Evolutionary conservation across 2,329 filamentous ascomycete species (phyloP), one percentile per base, ranked within the genome.

Genomic region (Colletotrichum lini): DNA sequence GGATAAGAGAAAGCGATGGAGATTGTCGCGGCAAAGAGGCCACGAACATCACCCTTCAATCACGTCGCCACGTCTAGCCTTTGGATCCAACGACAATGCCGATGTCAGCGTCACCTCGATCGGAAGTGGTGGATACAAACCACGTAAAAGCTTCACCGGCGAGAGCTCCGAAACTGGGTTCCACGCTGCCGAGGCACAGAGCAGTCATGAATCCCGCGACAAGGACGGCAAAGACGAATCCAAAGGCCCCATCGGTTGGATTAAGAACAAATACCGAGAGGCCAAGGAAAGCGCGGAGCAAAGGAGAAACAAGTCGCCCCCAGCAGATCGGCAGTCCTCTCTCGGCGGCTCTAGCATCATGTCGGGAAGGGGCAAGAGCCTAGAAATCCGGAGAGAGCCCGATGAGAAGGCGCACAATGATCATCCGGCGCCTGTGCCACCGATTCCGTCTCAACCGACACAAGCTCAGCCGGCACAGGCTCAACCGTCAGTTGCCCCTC

Each of bases 1-100:
- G 75, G 91, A 93, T 64, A 93, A 91, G 80, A 93, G 92, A 77
- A 90, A 88, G 69, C 90, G 92, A 38, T 89, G 89, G 84, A 94
- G 94, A 84, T 86, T 95, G 63, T 92, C 94, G 21, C 91, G 91
- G 23, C 87, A 76, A 42, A 80, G 87, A 65, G 90, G 88, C 72
- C 89, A 91, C 44, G 90, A 91, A 30, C 76, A 84, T 75, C 56
- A 81, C 75, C 75, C 83, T 75, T 72, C 81, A 67, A 67, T 88
- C 74, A 79, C 84, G 70, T 79, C 87, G 64, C 82, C 87, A 65
- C 78, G 83, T 9, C 80, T 83, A 50, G 83, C 82, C 1, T 76
- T 91, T n/a, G 91, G 91, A 15, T 85, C 88, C 13, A 93, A 92
- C 73, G 84, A 86, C 10, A 87, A 88, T 66, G 91, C 91, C 2